phyloP scores from a whole-genome alignment of 2,329 filamentous ascomycete species.

The Fusarium tanahbumbuense region DNA sequence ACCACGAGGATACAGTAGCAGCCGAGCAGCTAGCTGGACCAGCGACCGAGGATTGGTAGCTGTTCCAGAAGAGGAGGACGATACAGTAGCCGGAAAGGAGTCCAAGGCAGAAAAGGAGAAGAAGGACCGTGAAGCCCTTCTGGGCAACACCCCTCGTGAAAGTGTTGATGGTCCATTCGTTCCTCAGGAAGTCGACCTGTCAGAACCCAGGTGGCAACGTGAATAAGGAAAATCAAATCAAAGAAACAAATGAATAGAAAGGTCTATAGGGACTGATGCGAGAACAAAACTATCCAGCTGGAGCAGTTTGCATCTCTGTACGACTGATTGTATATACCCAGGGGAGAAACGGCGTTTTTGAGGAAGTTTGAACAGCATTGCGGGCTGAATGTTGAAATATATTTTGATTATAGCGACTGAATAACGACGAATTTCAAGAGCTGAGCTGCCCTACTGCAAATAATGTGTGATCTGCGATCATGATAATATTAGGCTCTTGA shows the following conservation, averaged over 20 bases:
- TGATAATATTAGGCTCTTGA: not conserved
- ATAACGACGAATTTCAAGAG: not conserved
- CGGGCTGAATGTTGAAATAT: conserved; percentile 18
- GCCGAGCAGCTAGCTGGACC: conserved; percentile 51
- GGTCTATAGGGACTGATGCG: conserved; percentile 9
- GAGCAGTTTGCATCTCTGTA: conserved; percentile 35
- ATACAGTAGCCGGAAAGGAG: conserved; percentile 30
- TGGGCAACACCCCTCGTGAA: conserved; percentile 41
- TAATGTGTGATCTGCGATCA: not conserved
- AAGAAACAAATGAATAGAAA: not conserved
- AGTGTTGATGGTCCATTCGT: conserved; percentile 39
- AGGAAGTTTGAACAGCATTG: conserved; percentile 3
- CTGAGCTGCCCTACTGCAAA: not conserved
- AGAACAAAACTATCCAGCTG: conserved; percentile 11
- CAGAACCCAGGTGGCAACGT: conserved; percentile 46
- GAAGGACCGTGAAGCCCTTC: conserved; percentile 48
- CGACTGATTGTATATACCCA: conserved; percentile 45
- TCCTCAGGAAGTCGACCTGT: conserved; percentile 45
- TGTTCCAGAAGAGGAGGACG: conserved; percentile 55
- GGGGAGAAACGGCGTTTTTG: conserved; percentile 40
- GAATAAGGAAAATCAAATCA: conserved; percentile 2
- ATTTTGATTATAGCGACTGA: conserved; percentile 5
- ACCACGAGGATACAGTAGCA: conserved; percentile 45
- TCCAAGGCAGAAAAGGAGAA: conserved; percentile 28
- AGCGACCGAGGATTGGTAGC: conserved; percentile 54